Base-by-base conservation (phyloP, 106 monocot species). In the Apostasia ramifera region DNA sequence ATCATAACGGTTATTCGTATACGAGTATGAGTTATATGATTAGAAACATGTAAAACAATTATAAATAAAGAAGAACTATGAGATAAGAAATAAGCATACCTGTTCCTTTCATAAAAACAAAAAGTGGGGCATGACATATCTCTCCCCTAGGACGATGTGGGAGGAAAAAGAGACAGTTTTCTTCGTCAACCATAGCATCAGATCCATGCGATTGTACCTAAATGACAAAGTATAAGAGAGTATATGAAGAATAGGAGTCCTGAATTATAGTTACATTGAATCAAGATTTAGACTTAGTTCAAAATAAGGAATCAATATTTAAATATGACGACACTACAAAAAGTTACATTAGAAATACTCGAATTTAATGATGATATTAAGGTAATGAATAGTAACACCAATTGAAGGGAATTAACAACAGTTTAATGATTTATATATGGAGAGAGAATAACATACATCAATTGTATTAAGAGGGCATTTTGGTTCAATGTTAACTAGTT, bases 171-270 rank as follows among this genome's bases (percentile, higher is more conserved):
- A 97, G 81, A 50, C 92, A 89, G 62, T 85, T 80, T 3, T 97
- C 89, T 57, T 97, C 97, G 48, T 92, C 97, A 50, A 92, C 89
- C 97, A 97, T 97, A 44, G 86, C 92, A 92, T 97, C 97, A n/a
- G 82, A 82, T 11, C 92, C 97, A 83, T 92, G 97, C 38, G 89
- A 89, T 80, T 97, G 92, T 67, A 97, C 89, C 97, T 97, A 73
- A 71, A 53, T 66, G 1, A 63, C 3, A 70, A 71, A 57, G 57
- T 3, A 13, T 15, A 57, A 15, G 8, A 12, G 57, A 14, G 15
- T 12, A 57, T 57, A 9, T 57, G 57, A 57, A 57, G n/a, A 57
- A 13, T 14, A 57, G 0, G 26, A 26, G 26, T 26, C 26, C 26
- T 26, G 26, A 26, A 26, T 26, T 26, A 26, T 26, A 26, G 26